Base-by-base conservation (phyloP, 257 asterid species). In the Buddleja alternifolia region DNA sequence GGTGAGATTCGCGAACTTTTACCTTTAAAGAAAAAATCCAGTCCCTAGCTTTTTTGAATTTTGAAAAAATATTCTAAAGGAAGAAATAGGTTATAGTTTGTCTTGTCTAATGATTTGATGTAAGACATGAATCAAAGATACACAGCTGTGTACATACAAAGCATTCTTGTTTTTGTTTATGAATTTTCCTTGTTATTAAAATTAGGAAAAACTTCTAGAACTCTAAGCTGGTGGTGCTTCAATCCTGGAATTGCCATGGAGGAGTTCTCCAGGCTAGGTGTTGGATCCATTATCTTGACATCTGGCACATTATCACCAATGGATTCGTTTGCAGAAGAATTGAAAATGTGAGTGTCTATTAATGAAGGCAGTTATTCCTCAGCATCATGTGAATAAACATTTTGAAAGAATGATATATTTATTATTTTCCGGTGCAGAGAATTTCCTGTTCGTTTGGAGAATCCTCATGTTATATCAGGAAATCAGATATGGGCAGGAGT, bases 201-300 rank as follows among this genome's bases (percentile, higher is more conserved):
- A 73, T 72, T 78, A 88, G 99, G 88, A 53, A 88, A 84, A 80
- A 50, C 80, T 48, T 83, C 97, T 46, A 87, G 99, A 80, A 87
- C 83, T 42, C 83, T 93, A 16, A 93, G 99, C 84, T 93, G 99
- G 99, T 93, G 99, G 99, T 93, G 99, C 83, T 93, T 93, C 81
- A 93, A 93, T 81, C 99, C 99, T 34, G 99, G 99, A 73, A 86
- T 93, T 71, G 86, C 97, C 75, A 75, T 93, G 96, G 99, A 93
- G 80, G 96, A 93, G 71, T 93, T 93, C 79, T 25, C 88, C 81
- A 75, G 60, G 75, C 83, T 83, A 37, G 92, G 93, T 72, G 92
- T 93, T 82, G 92, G 92, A 73, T 90, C 99, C 63, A 82, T 93
- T 72, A 87, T 93, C 74, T 85, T 93, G 88, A 90, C 99, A 73